Evolutionary conservation across 164 flowering plant genomes (phyloP), one percentile per base, ranked within the genome.

Genomic region (Magnolia officinalis): DNA sequence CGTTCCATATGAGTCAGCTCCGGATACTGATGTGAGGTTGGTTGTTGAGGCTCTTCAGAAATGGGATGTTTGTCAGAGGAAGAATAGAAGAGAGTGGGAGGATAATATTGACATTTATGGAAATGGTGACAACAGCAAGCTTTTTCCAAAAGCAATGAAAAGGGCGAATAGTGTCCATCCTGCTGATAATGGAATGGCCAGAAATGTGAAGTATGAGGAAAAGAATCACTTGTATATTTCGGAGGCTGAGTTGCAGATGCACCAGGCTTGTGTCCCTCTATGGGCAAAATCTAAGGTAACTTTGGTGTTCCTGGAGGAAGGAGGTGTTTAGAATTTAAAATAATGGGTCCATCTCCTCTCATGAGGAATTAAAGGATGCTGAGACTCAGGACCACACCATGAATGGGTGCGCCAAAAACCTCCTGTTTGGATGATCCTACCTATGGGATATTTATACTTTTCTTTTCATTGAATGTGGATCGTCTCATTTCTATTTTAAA

Each of bases 31-130:
- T 79, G 78, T 80, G 63, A 85, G 83, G 68, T 69, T 91, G 67
- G 83, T 85, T 13, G 89, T 91, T 76, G 93, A 90, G 79, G 86
- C 97, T 61, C 81, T 87, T 52, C 90, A 87, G 84, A 93, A 91
- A 76, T 93, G 97, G 97, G 87, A 87, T 83, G 82, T 93, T 51
- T 87, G 87, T 81, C 92, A 87, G 74, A 93, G 88, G n/a, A 86
- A 85, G 73, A 78, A 78, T 61, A 78, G 86, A 66, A 86, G 88
- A 77, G 92, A 86, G 5, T 85, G 82, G 65, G 93, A 84, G 75
- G 90, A 93, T 79, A 86, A 86, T 79, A 23, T 73, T 71, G 95
- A 91, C 74, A 83, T 90, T 70, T 89, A 90, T 88, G 92, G 86
- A 70, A 75, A 49, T 79, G 77, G 75, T 8, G 89, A 89, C 49